A percentile compares a stretch with the other conserved stretches of the same genome.
Conservation (phyloP, 106 monocot species). For the Allium cepa region DNA sequence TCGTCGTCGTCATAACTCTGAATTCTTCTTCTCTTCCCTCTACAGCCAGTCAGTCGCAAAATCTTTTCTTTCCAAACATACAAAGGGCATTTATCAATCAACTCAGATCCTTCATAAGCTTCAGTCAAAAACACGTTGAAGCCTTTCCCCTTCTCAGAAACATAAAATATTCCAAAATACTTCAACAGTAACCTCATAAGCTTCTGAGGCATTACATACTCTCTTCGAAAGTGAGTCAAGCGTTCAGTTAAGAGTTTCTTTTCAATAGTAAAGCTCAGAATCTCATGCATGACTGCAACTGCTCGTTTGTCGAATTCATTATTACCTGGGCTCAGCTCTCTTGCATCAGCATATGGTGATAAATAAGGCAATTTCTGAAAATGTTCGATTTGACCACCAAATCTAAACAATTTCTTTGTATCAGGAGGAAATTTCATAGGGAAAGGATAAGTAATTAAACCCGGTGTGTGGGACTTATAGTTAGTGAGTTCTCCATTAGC, state of each 20-base stretch:
- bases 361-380: slow-evolving; percentile 58
- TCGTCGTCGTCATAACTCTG: slow-evolving; percentile 28
- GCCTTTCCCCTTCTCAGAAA: slow-evolving; percentile 82
- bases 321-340: slow-evolving; percentile 45
- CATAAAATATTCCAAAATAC: slow-evolving; percentile 86
- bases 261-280: slow-evolving; percentile 84
- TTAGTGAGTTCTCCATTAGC: not conserved
- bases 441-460: slow-evolving; percentile 65
- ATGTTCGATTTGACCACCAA: slow-evolving; percentile 58
- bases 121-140: slow-evolving; percentile 72
- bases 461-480: slow-evolving; percentile 15
- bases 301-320: slow-evolving; percentile 88
- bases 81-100: slow-evolving; percentile 70
- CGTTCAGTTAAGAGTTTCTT: slow-evolving; percentile 85
- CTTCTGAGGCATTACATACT: slow-evolving; percentile 92
- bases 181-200: slow-evolving; percentile 89
- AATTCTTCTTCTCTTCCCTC: slow-evolving; percentile 58
- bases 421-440: slow-evolving; percentile 80
- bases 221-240: slow-evolving; percentile 76
- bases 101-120: slow-evolving; percentile 73
- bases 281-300: slow-evolving; percentile 83
- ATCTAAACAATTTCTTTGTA: slow-evolving; percentile 48
- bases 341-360: slow-evolving; percentile 72
- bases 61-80: slow-evolving; percentile 88
- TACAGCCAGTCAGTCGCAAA: slow-evolving; percentile 54